phyloP scores from a whole-genome alignment of 805 yeast species.

The Barnettozyma pratensis region DNA sequence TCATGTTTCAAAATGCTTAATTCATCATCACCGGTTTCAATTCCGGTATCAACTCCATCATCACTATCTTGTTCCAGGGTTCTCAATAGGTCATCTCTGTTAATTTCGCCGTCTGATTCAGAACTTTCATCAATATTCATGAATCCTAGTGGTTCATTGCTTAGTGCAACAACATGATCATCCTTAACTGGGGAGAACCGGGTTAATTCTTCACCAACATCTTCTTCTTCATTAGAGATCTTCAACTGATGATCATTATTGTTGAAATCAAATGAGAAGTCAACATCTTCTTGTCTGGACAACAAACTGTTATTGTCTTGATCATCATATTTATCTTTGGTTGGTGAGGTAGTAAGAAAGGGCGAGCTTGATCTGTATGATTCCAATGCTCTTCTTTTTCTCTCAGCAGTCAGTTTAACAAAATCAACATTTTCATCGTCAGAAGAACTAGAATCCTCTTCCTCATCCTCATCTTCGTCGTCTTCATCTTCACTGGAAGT shows the following conservation, averaged over 20 bases:
- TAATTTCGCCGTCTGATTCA: conserved; percentile 59
- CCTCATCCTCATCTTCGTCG: conserved; percentile 30
- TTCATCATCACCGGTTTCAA: conserved; percentile 30
- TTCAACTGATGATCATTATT: conserved; percentile 34
- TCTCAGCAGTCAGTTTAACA: conserved; percentile 64
- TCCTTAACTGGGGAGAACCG: conserved; percentile 9
- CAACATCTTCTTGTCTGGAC: conserved; percentile 28
- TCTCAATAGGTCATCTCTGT: conserved; percentile 38
- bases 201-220: conserved; percentile 52
- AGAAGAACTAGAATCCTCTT: conserved; percentile 42
- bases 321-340: conserved; percentile 4
- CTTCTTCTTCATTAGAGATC: conserved; percentile 41
- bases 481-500: conserved; percentile 30
- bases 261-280: conserved; percentile 38
- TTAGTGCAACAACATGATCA: conserved; percentile 14
- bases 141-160: conserved; percentile 20
- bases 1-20: conserved; percentile 35
- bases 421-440: conserved; percentile 70
- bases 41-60: conserved; percentile 33
- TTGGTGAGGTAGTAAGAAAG: conserved; percentile 16
- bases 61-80: conserved; percentile 29
- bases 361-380: conserved; percentile 30
- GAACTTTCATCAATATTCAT: conserved; percentile 26
- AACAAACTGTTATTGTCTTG: too few relatives aligned
- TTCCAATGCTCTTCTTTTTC: conserved; percentile 51